Conservation (phyloP, 345 rosid species). For the Melaleuca quinquenervia region DNA sequence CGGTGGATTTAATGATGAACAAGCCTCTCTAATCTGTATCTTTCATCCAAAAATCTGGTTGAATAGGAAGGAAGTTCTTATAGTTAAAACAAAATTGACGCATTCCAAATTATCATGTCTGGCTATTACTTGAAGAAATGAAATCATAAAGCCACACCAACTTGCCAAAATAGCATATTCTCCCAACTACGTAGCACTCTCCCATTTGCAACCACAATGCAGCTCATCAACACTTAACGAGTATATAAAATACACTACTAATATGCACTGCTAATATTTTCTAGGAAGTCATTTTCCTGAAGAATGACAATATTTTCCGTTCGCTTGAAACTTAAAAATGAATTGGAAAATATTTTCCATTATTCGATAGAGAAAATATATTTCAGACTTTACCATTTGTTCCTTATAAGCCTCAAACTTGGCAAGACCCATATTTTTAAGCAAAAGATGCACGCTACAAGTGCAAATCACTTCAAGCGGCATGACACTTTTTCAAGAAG, state of each 20-base stretch:
- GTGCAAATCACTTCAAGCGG: no score
- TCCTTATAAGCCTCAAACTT: no score
- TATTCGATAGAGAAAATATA: no score
- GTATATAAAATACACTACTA: constrained; percentile 1
- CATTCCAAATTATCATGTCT: neutral
- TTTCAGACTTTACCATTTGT: no score
- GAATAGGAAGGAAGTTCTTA: neutral
- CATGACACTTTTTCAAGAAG: no score
- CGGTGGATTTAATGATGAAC: neutral
- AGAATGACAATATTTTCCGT: no score
- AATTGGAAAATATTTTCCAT: no score
- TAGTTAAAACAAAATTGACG: neutral
- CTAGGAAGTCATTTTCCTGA: no score
- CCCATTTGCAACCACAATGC: constrained; percentile 72
- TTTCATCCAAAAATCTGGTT: neutral
- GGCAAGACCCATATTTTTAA: no score
- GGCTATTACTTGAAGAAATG: neutral
- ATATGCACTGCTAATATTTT: no score
- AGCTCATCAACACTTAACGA: constrained; percentile 16
- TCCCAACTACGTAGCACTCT: constrained; percentile 69
- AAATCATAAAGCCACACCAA: constrained; percentile 8
- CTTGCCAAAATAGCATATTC: constrained; percentile 92
- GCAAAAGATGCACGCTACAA: no score
- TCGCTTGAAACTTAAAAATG: no score
- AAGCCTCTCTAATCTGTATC: neutral